Conservation (phyloP, 495 filamentous ascomycete genomes). For the Penicillium maclennaniae region DNA sequence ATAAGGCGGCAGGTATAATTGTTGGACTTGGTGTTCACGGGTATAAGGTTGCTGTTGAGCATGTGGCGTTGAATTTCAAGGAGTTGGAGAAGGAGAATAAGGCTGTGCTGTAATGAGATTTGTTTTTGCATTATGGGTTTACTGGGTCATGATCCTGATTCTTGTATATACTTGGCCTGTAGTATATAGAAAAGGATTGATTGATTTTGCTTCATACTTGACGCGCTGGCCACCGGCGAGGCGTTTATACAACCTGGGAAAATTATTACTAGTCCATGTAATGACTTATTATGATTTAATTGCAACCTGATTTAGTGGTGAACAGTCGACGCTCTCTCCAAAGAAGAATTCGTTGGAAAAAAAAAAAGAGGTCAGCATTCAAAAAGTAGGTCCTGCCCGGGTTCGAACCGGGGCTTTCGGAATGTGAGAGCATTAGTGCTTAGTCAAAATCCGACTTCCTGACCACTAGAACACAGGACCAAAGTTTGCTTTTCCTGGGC, state of each 20-base stretch:
- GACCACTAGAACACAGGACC: neutral
- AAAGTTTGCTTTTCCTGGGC: neutral
- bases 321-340: no score
- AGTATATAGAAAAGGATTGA: neutral
- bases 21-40: constrained; percentile 65
- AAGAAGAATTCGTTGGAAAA: no score
- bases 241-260: no score
- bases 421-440: neutral
- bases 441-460: neutral
- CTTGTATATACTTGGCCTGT: constrained; percentile 4
- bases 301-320: no score
- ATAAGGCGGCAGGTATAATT: constrained; percentile 66
- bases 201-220: neutral
- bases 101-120: constrained; percentile 10
- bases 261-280: neutral
- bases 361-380: neutral
- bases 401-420: neutral
- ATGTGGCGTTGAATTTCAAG: constrained; percentile 47
- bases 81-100: constrained; percentile 30
- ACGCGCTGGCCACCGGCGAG: no score
- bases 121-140: no score
- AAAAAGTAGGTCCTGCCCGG: neutral
- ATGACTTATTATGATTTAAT: no score
- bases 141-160: neutral
- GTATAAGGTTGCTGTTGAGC: constrained; percentile 66